Conservation (phyloP, 176 grass and related monocot genomes). For the Alloteropsis semialata region DNA sequence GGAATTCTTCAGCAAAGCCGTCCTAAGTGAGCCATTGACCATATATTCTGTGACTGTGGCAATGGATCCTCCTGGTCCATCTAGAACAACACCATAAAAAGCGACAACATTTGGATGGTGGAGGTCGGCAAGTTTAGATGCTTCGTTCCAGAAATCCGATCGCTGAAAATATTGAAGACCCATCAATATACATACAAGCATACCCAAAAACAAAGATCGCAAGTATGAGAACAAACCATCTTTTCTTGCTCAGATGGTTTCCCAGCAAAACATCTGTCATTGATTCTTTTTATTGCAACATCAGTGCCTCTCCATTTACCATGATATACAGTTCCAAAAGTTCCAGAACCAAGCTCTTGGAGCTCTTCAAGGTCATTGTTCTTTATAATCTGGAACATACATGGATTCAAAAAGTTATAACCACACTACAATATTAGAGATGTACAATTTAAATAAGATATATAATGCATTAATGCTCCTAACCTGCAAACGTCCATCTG, state of each 20-base stretch:
- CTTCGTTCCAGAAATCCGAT: slow-evolving; percentile 98
- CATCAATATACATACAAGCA: slow-evolving; percentile 10
- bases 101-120: slow-evolving; percentile 98
- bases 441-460: neutral
- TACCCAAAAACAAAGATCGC: neutral
- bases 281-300: slow-evolving; percentile 97
- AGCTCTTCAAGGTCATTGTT: slow-evolving; percentile 96
- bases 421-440: neutral
- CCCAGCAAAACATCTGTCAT: slow-evolving; percentile 86
- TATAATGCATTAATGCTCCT: slow-evolving; percentile 6
- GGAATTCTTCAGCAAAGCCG: slow-evolving; percentile 80
- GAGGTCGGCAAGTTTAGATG: slow-evolving; percentile 82
- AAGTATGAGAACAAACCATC: slow-evolving; percentile 52
- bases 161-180: slow-evolving; percentile 47
- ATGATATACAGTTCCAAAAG: slow-evolving; percentile 97
- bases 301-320: slow-evolving; percentile 99
- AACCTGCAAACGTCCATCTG: slow-evolving; percentile 90
- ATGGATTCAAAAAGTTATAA: slow-evolving; percentile 19
- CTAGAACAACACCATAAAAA: slow-evolving; percentile 94
- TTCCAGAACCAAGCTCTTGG: slow-evolving; percentile 92
- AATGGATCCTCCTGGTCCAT: slow-evolving; percentile 86
- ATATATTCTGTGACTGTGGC: slow-evolving; percentile 97
- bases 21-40: slow-evolving; percentile 97
- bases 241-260: slow-evolving; percentile 96
- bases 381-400: slow-evolving; percentile 81